These are phyloP conservation scores for Baorangia bicolor DNA, from an alignment of 768 basidiomycete species.

Conservation along the genomic window DNA sequence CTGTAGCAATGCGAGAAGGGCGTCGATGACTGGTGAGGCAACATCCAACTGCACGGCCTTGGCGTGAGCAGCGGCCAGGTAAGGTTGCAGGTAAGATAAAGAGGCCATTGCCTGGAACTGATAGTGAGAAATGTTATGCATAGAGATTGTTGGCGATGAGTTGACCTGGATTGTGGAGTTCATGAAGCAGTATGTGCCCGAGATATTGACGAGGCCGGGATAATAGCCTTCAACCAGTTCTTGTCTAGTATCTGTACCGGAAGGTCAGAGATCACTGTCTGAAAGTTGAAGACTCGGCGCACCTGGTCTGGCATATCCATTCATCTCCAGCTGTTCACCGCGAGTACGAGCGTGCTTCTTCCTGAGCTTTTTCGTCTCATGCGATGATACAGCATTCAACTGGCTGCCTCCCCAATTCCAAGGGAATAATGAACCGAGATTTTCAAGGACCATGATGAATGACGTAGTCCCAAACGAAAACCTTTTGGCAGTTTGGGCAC, in stretches of 20 bases:
- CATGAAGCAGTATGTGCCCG: slow-evolving; percentile 97
- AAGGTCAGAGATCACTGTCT: neutral
- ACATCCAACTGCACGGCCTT: slow-evolving; percentile 80
- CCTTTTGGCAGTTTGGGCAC: slow-evolving; percentile 31
- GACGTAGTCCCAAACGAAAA: slow-evolving; percentile 28
- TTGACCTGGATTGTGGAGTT: slow-evolving; percentile 90
- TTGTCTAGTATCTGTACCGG: slow-evolving; percentile 23
- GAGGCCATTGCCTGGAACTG: slow-evolving; percentile 78
- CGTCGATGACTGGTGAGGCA: slow-evolving; percentile 83
- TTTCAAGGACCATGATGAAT: slow-evolving; percentile 56
- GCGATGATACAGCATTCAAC: slow-evolving; percentile 22
- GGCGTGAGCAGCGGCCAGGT: slow-evolving; percentile 72
- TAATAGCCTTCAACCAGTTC: slow-evolving; percentile 50
- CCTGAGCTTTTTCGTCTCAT: slow-evolving; percentile 44
- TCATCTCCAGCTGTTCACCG: slow-evolving; percentile 55
- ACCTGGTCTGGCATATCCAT: slow-evolving; percentile 34
- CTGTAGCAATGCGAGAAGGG: slow-evolving; percentile 66
- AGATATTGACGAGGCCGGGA: slow-evolving; percentile 92
- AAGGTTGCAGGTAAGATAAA: slow-evolving; percentile 73
- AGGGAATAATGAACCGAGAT: slow-evolving; percentile 50
- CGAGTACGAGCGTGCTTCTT: slow-evolving; percentile 53
- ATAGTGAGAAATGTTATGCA: slow-evolving; percentile 16
- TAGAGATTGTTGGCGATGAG: neutral
- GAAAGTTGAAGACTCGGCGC: slow-evolving; percentile 2
- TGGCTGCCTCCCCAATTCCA: slow-evolving; percentile 59